Evolutionary conservation across 1,284 basidiomycete species (phyloP).

Genomic region (Neolentinus lepideus): DNA sequence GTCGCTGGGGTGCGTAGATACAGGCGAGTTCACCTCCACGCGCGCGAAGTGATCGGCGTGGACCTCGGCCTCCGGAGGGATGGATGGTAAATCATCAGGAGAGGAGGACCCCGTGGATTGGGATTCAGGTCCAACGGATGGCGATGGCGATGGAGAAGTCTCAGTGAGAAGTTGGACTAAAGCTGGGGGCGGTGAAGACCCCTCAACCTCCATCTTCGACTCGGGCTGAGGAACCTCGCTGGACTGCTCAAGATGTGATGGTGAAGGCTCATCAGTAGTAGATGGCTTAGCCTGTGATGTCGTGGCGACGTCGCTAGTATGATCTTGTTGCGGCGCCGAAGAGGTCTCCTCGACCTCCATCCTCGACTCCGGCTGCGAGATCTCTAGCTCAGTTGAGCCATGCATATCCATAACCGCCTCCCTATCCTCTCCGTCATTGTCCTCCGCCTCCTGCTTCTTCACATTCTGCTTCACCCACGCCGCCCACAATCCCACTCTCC

Average conservation of each 20-base stretch:
- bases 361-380: background rate
- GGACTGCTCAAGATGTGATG: no score
- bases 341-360: background rate
- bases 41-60: background rate
- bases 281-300: no score
- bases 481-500: conserved; percentile 5
- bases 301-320: no score
- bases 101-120: no score
- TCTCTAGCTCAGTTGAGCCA: no score
- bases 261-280: no score
- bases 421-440: background rate
- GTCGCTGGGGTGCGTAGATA: background rate
- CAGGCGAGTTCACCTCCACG: background rate
- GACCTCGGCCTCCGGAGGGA: background rate
- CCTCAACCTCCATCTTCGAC: background rate
- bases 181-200: background rate
- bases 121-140: background rate
- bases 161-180: background rate
- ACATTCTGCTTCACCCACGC: background rate
- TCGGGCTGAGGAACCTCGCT: background rate
- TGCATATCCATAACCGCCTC: background rate
- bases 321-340: background rate
- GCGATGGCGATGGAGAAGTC: background rate
- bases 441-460: background rate
- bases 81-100: background rate